A percentile compares a stretch with the other conserved stretches of the same genome.
Evolutionary conservation across 345 rosid species (phyloP).

Genomic region (Reutealis trisperma): DNA sequence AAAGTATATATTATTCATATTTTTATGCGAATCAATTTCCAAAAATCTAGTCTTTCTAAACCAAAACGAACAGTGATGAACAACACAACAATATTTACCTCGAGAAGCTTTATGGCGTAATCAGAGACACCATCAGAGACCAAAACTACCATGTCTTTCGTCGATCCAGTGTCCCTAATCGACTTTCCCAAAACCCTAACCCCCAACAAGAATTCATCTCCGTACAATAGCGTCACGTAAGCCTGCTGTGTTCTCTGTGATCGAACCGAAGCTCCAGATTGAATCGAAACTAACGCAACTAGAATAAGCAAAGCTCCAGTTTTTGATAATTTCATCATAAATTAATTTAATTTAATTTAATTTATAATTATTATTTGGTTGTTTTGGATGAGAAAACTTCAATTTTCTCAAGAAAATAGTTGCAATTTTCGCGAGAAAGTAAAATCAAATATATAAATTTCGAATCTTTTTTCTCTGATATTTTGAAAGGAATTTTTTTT

Average conservation of each 20-base stretch:
- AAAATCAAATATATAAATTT: background rate
- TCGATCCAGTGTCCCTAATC: conserved; percentile 77
- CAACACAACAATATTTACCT: conserved; percentile 29
- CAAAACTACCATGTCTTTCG: conserved; percentile 78
- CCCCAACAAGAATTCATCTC: conserved; percentile 92
- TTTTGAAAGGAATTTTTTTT: background rate
- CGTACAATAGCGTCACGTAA: conserved; percentile 82
- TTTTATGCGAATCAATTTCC: background rate
- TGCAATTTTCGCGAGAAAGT: background rate
- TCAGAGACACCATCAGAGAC: conserved; percentile 93
- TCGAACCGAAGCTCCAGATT: conserved; percentile 37
- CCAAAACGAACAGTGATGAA: background rate
- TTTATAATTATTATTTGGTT: background rate
- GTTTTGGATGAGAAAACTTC: background rate
- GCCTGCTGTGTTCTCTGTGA: conserved; percentile 54
- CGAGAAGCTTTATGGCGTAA: conserved; percentile 64
- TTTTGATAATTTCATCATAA: conserved; percentile 14
- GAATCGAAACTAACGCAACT: conserved; percentile 34
- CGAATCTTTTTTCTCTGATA: background rate
- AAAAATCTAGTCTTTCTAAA: background rate
- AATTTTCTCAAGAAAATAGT: conserved; percentile 11
- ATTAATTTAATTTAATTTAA: too few species aligned
- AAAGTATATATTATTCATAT: too few species aligned
- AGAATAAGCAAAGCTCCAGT: conserved; percentile 18
- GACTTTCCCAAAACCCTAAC: conserved; percentile 95